Base-by-base conservation (phyloP, 192 early-diverging fungal species). In the Coemansia sp. region DNA sequence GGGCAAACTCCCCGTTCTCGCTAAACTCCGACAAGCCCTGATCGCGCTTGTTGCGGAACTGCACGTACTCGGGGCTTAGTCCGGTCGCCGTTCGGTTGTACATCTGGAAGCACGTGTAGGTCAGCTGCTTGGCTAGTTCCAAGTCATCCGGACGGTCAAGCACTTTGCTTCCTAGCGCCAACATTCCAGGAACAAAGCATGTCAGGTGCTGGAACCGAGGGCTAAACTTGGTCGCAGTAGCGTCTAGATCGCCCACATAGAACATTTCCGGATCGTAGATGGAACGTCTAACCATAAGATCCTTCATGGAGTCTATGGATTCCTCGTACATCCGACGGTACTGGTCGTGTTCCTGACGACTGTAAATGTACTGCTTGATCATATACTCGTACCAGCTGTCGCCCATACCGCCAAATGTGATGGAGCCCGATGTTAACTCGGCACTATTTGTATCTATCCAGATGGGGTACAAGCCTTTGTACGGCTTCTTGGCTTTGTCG, bases 11-110 rank as follows among this genome's bases (percentile, higher is more conserved):
- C 17, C 56, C 44, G 6, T 62, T 49, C 53, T 53, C 40, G 5
- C 60, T 55, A 18, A 43, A 42, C 3, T 50, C 58, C 37, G 62
- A 52, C 1, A 76, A 32, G 0, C 73, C 73, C 46, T 31, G 52
- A 52, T 80, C 38, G 43, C 66, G 34, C 21, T 53, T 44, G 52
- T 59, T 71, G 52, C 83, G 80, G 79, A 90, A 90, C 28, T 84
- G 89, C 36, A 90, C 91, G 52, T 93, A 93, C 62, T 97, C 94
- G 37, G 89, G 82, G 15, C 91, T 84, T 36, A 97, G 75, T 0
- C 92, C 89, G 0, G 91, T 89, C 12, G 76, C 71, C 9, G 90
- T 93, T 53, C 79, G 80, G 32, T 76, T 79, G 71, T 95, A 94
- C 87, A 91, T 90, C 44, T 73, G 68, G 66, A 66, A 73, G 63